Evolutionary conservation across 202 grass and related monocot genomes (phyloP), one percentile per base, ranked within the genome.

Genomic region (Eragrostis tef): DNA sequence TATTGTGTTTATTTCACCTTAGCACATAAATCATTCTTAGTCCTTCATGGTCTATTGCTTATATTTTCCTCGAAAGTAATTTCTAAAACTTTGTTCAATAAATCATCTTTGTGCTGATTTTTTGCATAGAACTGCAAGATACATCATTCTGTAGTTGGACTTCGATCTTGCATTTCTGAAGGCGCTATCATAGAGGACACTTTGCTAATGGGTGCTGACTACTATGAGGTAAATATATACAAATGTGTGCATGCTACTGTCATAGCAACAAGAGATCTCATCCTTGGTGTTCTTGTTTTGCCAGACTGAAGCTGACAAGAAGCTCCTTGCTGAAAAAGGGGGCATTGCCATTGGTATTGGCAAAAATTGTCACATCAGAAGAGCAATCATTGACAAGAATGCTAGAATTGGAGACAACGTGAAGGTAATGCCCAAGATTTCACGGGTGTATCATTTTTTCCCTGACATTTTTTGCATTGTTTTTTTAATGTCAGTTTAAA

Each of bases 371-470:
- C 93, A 99, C 49, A 84, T 99, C 54, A 99, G 77, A 90, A 85
- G 87, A 83, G 96, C 96, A 57, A 99, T 99, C 42, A 99, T 99
- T 79, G 96, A 99, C 81, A 99, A 99, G 88, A 99, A 99, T 81
- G 92, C 96, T 71, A 90, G 96, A 47, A 95, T 99, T 70, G 96
- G 96, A 70, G 96, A 99, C 13, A 93, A 96, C 79, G 96, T 99
- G 60, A 86, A 90, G 86, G 96, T 99, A 84, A 11, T 46, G 10
- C 12, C 27, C 34, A 5, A 39, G 4, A 5, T 39, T 4, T 39
- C 34, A 5, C 81, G 12, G 48, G 62, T 70, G 34, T 70, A 39
- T 42, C 8, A 6, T 67, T 70, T 73, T 58, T 80, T 11, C 29
- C 31, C 25, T 86, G 44, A 43, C 16, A 62, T 11, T 76, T 64